Evolutionary conservation across 306 rosid species (phyloP).

Genomic region (Quercus wislizeni): DNA sequence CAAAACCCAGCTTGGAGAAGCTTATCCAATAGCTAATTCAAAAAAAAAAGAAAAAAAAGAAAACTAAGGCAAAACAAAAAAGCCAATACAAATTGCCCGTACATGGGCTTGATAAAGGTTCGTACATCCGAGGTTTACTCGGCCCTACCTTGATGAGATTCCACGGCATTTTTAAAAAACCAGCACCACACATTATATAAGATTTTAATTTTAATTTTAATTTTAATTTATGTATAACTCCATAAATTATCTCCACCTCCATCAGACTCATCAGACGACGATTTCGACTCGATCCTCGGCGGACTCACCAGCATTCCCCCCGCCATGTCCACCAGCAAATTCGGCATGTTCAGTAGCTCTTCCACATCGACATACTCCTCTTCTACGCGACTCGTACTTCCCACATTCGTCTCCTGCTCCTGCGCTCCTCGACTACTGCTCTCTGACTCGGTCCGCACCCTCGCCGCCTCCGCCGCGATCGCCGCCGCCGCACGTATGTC

Average conservation of each 20-base stretch:
- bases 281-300: slow-evolving; percentile 46
- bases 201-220: no score
- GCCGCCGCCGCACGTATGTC: slow-evolving; percentile 84
- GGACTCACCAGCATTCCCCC: slow-evolving; percentile 64
- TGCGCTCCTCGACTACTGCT: not conserved
- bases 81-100: not conserved
- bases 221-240: slow-evolving; percentile 22
- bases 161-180: no score
- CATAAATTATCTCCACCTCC: slow-evolving; percentile 45
- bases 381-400: not conserved
- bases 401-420: not conserved
- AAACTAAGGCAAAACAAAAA: not conserved
- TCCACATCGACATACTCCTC: slow-evolving; percentile 47
- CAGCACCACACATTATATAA: no score
- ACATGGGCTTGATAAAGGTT: no score
- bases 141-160: no score
- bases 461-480: slow-evolving; percentile 56
- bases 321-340: slow-evolving; percentile 52
- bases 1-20: not conserved
- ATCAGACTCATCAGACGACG: slow-evolving; percentile 41
- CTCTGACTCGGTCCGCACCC: not conserved
- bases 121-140: no score
- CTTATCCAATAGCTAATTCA: not conserved
- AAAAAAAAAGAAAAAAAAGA: not conserved
- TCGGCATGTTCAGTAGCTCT: slow-evolving; percentile 54